Conservation (phyloP, 2,329 filamentous ascomycete species). For the Tolypocladium cylindrosporum region DNA sequence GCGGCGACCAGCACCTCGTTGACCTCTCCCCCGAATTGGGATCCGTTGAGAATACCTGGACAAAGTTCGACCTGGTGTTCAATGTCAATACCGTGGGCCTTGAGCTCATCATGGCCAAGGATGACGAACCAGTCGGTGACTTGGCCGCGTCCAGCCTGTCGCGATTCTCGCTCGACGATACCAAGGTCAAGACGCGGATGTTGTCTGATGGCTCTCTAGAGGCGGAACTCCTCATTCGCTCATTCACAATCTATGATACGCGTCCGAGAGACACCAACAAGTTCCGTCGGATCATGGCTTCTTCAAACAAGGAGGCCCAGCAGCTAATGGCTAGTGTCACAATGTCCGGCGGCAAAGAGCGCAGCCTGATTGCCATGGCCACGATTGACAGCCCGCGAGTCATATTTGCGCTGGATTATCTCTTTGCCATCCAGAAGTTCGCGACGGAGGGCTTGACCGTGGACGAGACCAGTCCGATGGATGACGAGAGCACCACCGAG, state of each 20-base stretch:
- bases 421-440: constrained; percentile 83
- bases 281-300: constrained; percentile 95
- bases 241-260: constrained; percentile 90
- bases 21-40: constrained; percentile 62
- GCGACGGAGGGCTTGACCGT: constrained; percentile 57
- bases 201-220: constrained; percentile 86
- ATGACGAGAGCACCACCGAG: constrained; percentile 44
- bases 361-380: constrained; percentile 78
- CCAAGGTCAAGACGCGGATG: constrained; percentile 84
- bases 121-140: constrained; percentile 68
- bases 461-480: constrained; percentile 45
- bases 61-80: constrained; percentile 87
- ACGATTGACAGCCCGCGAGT: constrained; percentile 91
- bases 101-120: constrained; percentile 71
- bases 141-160: constrained; percentile 75
- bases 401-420: constrained; percentile 91
- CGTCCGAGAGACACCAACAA: constrained; percentile 86
- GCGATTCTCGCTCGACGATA: constrained; percentile 89
- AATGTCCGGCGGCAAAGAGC: constrained; percentile 76
- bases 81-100: constrained; percentile 78
- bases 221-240: constrained; percentile 84
- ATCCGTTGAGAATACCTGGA: constrained; percentile 65
- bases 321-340: constrained; percentile 98
- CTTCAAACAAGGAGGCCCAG: constrained; percentile 88
- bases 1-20: constrained; percentile 31